Evolutionary conservation across 1,284 basidiomycete genomes (phyloP).

Genomic region (Amylostereum areolatum): DNA sequence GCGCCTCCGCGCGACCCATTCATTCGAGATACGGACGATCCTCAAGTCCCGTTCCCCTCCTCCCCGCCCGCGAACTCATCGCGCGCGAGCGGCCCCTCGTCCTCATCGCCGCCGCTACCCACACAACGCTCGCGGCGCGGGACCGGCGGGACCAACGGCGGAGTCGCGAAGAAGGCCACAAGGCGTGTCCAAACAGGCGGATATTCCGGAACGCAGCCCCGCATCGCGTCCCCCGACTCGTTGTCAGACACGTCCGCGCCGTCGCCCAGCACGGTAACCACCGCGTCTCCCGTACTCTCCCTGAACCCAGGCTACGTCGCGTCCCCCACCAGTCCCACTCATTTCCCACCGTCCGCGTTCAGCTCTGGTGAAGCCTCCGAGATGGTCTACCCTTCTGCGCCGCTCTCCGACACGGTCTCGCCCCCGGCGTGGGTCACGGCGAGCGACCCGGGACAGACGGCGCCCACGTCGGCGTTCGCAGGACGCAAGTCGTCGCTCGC

Average conservation of each 20-base stretch:
- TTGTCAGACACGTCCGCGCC: no score
- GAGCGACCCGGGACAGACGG: not conserved
- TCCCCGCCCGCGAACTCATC: not conserved
- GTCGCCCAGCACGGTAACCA: no score
- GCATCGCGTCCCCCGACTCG: no score
- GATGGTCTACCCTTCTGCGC: constrained; percentile 2
- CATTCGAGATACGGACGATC: constrained; percentile 35
- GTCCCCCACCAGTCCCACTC: not conserved
- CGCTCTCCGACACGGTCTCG: not conserved
- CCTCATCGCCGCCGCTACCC: not conserved
- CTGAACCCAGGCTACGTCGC: no score
- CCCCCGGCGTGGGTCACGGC: not conserved
- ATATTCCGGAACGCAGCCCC: no score
- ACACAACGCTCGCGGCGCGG: no score
- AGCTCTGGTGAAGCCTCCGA: not conserved
- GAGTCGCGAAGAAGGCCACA: no score
- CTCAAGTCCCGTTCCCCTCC: not conserved
- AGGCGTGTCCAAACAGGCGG: no score
- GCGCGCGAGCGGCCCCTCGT: not conserved
- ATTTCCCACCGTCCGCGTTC: not conserved
- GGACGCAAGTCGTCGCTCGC: not conserved
- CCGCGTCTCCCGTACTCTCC: no score
- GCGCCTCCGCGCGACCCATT: constrained; percentile 44
- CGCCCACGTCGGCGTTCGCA: not conserved
- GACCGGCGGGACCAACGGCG: no score